Evolutionary conservation across 352 stramenopile genomes (phyloP).

Genomic region (Globisporangium alternatum): DNA sequence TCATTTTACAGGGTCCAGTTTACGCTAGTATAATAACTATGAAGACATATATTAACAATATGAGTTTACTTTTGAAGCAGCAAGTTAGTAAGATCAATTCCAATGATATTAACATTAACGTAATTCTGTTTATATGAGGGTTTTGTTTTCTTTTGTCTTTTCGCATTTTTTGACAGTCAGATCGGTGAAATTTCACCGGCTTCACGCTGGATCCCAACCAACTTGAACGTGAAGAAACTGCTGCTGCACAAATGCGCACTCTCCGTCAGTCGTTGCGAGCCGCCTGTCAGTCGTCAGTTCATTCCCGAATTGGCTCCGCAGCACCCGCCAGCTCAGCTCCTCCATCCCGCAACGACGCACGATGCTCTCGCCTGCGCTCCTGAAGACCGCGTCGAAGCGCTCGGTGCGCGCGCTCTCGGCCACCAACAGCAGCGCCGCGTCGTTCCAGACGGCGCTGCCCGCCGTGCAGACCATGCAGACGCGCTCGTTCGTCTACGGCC

Average conservation of each 20-base stretch:
- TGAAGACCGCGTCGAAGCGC: constrained; percentile 44
- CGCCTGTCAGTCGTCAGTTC: neutral
- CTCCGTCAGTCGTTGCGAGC: neutral
- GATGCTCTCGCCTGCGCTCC: constrained; percentile 38
- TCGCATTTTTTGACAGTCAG: neutral
- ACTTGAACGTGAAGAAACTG: constrained; percentile 11
- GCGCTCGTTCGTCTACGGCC: constrained; percentile 82
- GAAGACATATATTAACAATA: too few relatives aligned
- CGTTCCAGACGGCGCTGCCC: constrained; percentile 28
- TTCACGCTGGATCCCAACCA: neutral
- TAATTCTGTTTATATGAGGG: neutral
- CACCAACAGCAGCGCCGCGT: neutral
- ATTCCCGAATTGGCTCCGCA: constrained; percentile 16
- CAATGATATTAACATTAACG: neutral
- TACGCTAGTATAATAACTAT: neutral
- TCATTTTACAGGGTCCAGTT: neutral
- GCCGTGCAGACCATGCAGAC: constrained; percentile 58
- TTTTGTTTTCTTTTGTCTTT: neutral
- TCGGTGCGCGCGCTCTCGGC: constrained; percentile 18
- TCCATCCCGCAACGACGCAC: neutral
- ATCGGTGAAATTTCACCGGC: neutral
- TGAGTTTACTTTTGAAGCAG: too few relatives aligned
- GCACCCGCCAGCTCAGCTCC: neutral
- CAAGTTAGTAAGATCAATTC: neutral
- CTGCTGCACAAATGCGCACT: neutral